Base-by-base conservation (phyloP, 2,329 filamentous ascomycete species). In the Xylariaceae sp. region DNA sequence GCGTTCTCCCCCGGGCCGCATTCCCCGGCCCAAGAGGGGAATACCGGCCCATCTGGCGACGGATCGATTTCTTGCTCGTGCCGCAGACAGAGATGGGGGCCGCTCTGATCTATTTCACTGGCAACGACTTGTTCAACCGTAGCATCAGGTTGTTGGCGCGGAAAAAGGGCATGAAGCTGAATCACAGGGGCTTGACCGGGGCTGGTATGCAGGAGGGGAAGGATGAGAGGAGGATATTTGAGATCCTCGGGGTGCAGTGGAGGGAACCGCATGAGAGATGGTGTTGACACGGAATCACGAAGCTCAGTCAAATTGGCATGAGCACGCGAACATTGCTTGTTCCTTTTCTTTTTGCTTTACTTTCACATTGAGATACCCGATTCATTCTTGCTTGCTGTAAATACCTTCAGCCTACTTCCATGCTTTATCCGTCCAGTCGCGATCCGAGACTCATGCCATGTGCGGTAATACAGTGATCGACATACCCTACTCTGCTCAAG, bases 121-220 rank as follows among this genome's bases (percentile, higher is more conserved):
- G 92, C 1, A 94, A 96, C 62, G 91, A 96, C 67, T 87, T 96
- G 35, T 96, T 96, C 74, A 96, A 96, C 69, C 78, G 91, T 12
- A 95, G 89, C 66, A 81, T 96, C 69, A 76, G 92, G 60, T 72
- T 95, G 12, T 70, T 96, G 60, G 90, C 91, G 11, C 82, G 84
- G 40, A 90, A 84, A 71, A 94, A 89, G 72, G 82, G 84, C 0
- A 91, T 95, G 89, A 74, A 88, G 49, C 68, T 97, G 52, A 96
- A 96, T 63, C 91, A 96, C 71, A 77, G 80, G 32, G 92, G 91
- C 0, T 69, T 97, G 53, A 96, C 86, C 64, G 80, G 76, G 62
- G 80, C 89, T 68, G 84, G 89, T 1, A 75, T 88, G 68, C 75
- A 84, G 0, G 91, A 95, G 71, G 86, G 87, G 0, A 76, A 76